Base-by-base conservation (phyloP, 1,284 basidiomycete genomes). In the Puccinia coronata region DNA sequence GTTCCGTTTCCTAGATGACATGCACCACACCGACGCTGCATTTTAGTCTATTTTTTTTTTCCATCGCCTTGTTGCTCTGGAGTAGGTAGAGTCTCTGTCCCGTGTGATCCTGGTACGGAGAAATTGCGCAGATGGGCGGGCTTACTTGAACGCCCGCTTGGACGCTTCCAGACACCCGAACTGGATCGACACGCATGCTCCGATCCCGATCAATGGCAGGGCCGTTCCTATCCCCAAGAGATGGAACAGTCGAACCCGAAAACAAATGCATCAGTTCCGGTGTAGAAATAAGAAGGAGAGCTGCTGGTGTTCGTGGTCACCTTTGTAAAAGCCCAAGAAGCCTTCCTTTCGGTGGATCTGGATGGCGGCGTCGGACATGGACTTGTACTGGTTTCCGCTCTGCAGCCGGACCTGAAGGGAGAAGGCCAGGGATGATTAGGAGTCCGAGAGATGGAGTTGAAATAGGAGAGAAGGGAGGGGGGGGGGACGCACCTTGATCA, bases 301-400 rank as follows among this genome's bases (percentile, higher is more conserved):
- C 47, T 61, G 23, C 31, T 20, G n/a, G n/a, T 12, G 39, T 5
- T 3, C 20, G 41, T 43, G 9, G 28, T 86, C 81, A 84, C 92
- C 95, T 91, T 98, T 98, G 90, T 98, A 99, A 87, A 98, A 98
- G 0, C 95, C 95, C 51, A 94, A 87, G 9, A 94, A 93, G 0
- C 96, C 96, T 86, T 98, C 96, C 82, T 94, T 92, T 86, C 91
- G 93, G 81, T 97, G 84, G 84, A 98, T 93, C 80, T 92, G 92
- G 9, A 90, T 89, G 16, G 95, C 95, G 86, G 95, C 98, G 84
- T 96, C 90, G 80, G 96, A 83, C 90, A 96, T 94, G 80, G 93
- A 93, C 76, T 87, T 89, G 87, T 96, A 98, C 8, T 93, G 95
- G 73, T 95, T 95, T 83, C 91, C 91, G 9, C 95, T 97, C 90